Evolutionary conservation across 768 basidiomycete species (phyloP).

Genomic region (Pisolithus sp.): DNA sequence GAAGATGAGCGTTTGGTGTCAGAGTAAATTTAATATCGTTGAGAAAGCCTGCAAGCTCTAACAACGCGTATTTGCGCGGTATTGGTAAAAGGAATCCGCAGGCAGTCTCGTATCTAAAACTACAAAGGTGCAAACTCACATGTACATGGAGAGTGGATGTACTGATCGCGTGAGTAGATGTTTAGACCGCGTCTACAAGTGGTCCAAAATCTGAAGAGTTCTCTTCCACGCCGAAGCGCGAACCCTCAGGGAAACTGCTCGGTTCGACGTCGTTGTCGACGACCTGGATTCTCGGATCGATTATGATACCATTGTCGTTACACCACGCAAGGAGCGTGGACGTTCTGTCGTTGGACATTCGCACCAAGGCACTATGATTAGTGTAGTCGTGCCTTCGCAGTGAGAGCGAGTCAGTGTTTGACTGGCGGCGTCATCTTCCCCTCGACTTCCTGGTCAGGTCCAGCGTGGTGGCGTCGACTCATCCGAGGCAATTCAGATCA

Average conservation of each 20-base stretch:
- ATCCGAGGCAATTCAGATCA: constrained; percentile 9
- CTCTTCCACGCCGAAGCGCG: neutral
- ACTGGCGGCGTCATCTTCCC: neutral
- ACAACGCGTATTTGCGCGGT: too few species aligned
- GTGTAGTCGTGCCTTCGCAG: neutral
- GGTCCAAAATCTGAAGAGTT: constrained; percentile 1
- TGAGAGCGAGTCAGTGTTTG: constrained; percentile 1
- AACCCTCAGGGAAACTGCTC: neutral
- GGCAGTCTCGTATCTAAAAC: neutral
- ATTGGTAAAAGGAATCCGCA: neutral
- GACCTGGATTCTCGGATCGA: constrained; percentile 42
- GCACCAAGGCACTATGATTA: neutral
- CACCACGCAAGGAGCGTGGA: constrained; percentile 43
- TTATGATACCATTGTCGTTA: constrained; percentile 34
- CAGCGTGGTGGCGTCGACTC: constrained; percentile 6
- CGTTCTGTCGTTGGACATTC: constrained; percentile 16
- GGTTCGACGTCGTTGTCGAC: constrained; percentile 6
- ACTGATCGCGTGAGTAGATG: constrained; percentile 19
- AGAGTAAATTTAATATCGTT: neutral
- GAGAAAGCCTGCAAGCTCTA: neutral
- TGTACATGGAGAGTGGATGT: constrained; percentile 17
- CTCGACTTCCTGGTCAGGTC: too few species aligned
- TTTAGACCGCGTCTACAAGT: constrained; percentile 13
- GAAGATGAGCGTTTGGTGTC: constrained; percentile 5
- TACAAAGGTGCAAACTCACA: constrained; percentile 19